phyloP scores from a whole-genome alignment of 2,329 filamentous ascomycete species.

The Neoarthrinium moseri region DNA sequence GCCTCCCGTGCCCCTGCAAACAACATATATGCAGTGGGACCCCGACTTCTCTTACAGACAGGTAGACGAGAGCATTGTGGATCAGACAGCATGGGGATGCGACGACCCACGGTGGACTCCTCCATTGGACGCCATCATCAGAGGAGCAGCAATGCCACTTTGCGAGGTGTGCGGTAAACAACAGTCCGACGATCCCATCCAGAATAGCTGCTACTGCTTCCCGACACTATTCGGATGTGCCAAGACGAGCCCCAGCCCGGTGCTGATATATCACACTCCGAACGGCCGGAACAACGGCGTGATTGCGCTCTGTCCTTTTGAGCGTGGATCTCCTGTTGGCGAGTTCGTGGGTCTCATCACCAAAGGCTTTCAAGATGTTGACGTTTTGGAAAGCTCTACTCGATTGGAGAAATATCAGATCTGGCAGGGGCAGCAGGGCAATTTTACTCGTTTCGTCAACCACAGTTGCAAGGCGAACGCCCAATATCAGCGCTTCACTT shows the following conservation, averaged over 20 bases:
- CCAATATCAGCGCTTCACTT: slow-evolving; percentile 56
- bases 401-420: slow-evolving; percentile 46
- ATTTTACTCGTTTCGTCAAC: slow-evolving; percentile 59
- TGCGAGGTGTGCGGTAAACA: slow-evolving; percentile 44
- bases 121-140: slow-evolving; percentile 21
- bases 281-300: slow-evolving; percentile 56
- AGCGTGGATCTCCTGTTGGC: slow-evolving; percentile 49
- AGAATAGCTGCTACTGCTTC: slow-evolving; percentile 52
- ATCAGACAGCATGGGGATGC: slow-evolving; percentile 44
- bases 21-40: slow-evolving; percentile 46
- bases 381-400: slow-evolving; percentile 51
- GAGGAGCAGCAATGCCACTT: slow-evolving; percentile 23
- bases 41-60: slow-evolving; percentile 45
- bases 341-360: slow-evolving; percentile 57
- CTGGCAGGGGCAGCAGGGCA: slow-evolving; percentile 54
- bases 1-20: slow-evolving; percentile 37
- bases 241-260: slow-evolving; percentile 35
- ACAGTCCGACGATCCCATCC: slow-evolving; percentile 47
- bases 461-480: slow-evolving; percentile 57
- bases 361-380: slow-evolving; percentile 46
- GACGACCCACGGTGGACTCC: slow-evolving; percentile 46
- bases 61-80: slow-evolving; percentile 47
- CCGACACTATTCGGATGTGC: slow-evolving; percentile 48
- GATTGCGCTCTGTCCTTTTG: slow-evolving; percentile 43
- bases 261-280: slow-evolving; percentile 52